phyloP scores from a whole-genome alignment of 495 filamentous ascomycete genomes.

The Aspergillus panamensis region DNA sequence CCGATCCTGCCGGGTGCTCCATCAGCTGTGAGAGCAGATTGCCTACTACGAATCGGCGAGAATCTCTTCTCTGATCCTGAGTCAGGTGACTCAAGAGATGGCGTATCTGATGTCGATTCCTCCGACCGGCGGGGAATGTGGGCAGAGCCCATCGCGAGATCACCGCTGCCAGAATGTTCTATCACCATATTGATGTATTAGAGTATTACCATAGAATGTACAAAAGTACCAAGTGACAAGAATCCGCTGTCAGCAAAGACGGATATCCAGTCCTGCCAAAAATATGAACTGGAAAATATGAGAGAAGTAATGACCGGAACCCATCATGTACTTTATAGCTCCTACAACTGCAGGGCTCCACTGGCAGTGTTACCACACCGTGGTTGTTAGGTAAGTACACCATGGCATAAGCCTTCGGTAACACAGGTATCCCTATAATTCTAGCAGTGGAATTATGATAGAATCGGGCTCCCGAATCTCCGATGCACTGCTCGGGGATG shows the following conservation, averaged over 20 bases:
- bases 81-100: not conserved
- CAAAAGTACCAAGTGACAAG: too few relatives aligned
- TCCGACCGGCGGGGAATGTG: not conserved
- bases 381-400: not conserved
- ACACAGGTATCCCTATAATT: not conserved
- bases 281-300: too few relatives aligned
- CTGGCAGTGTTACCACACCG: too few relatives aligned
- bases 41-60: slow-evolving; percentile 6
- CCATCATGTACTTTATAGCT: too few relatives aligned
- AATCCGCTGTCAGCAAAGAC: too few relatives aligned
- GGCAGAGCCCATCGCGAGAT: not conserved
- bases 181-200: not conserved
- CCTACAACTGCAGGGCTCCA: too few relatives aligned
- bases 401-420: not conserved
- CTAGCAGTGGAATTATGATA: not conserved
- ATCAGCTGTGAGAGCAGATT: slow-evolving; percentile 1
- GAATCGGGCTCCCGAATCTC: not conserved
- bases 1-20: not conserved
- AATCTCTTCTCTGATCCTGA: slow-evolving; percentile 4
- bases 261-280: too few relatives aligned
- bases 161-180: not conserved
- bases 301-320: too few relatives aligned
- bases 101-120: slow-evolving; percentile 3
- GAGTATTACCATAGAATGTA: not conserved
- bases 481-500: slow-evolving; percentile 3